Evolutionary conservation across 108 stramenopile species (phyloP).

Genomic region (Nitzschia putrida): DNA sequence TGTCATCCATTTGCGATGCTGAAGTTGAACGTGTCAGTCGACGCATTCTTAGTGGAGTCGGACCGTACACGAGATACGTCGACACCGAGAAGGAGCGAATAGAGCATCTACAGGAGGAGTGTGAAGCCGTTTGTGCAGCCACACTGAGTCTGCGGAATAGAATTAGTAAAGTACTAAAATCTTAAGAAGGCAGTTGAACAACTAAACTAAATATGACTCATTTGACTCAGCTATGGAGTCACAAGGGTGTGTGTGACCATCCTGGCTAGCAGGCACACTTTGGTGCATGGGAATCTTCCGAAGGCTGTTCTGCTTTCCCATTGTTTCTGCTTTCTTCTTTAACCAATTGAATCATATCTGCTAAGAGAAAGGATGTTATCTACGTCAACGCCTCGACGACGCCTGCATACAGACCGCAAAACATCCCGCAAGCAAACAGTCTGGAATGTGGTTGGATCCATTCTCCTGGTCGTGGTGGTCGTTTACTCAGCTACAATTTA

Average conservation of each 20-base stretch:
- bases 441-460: no score
- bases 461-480: no score
- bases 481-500: no score
- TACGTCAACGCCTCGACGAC: no score
- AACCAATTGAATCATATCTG: no score
- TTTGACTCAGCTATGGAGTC: neutral
- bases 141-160: slow-evolving; percentile 51
- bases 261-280: neutral
- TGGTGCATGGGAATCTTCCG: no score
- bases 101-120: slow-evolving; percentile 41
- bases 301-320: no score
- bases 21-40: slow-evolving; percentile 52
- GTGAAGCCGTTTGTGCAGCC: slow-evolving; percentile 43
- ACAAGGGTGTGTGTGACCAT: neutral
- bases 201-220: neutral
- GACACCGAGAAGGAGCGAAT: slow-evolving; percentile 55
- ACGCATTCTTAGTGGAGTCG: slow-evolving; percentile 58
- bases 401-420: no score
- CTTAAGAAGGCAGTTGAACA: neutral
- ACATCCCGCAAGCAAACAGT: no score
- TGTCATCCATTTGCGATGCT: slow-evolving; percentile 40
- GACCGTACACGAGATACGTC: slow-evolving; percentile 71
- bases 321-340: no score
- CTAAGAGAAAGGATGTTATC: no score
- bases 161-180: slow-evolving; percentile 46